Conservation (phyloP, 306 rosid genomes). For the cucumber (Cucumis sativus) region Cucumber_9930_V3 NC_026660.2:18481501-18482000, state of each 20-base stretch:
- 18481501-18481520: neutral
- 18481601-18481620: conserved; percentile 95
- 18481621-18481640: conserved; percentile 72
- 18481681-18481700: conserved; percentile 83
- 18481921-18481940: neutral
- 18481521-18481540: neutral
- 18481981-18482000: neutral
- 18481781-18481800: conserved; percentile 60
- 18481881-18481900: neutral
- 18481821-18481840: conserved; percentile 44
- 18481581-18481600: conserved; percentile 58
- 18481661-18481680: conserved; percentile 98
- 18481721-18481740: neutral
- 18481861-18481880: neutral
- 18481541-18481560: neutral
- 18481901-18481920: neutral
- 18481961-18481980: neutral
- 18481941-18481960: neutral
- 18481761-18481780: conserved; percentile 33
- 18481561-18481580: conserved; percentile 20
- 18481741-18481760: neutral
- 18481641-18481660: conserved; percentile 88
- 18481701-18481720: conserved; percentile 2
- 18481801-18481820: conserved; percentile 71
- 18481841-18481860: neutral